Evolutionary conservation across 352 stramenopile genomes (phyloP).

Genomic region (Globisporangium abappressorium): DNA sequence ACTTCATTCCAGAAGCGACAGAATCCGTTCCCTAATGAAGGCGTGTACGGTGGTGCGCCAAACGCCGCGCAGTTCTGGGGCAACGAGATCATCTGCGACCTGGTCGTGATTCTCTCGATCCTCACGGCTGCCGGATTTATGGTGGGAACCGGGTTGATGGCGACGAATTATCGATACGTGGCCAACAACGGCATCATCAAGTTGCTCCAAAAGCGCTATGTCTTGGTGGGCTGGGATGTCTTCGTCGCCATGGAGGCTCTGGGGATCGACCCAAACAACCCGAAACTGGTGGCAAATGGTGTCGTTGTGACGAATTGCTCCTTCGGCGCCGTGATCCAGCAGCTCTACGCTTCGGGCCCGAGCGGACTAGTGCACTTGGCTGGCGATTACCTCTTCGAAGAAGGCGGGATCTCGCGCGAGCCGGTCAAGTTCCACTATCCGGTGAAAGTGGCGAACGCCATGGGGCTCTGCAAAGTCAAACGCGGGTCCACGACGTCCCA

Average conservation of each 20-base stretch:
- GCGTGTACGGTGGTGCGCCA: conserved; percentile 37
- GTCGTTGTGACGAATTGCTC: conserved; percentile 22
- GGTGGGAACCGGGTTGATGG: conserved; percentile 24
- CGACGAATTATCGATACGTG: conserved; percentile 35
- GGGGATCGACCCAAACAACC: conserved; percentile 26
- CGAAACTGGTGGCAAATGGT: conserved; percentile 10
- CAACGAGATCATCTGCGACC: conserved; percentile 61
- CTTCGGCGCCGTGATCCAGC: conserved; percentile 26
- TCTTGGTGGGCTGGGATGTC: conserved; percentile 25
- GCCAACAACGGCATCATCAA: conserved; percentile 44
- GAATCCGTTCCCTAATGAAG: too few relatives aligned
- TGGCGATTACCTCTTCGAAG: conserved; percentile 35
- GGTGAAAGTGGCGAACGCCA: conserved; percentile 18
- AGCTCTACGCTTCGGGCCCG: conserved; percentile 29
- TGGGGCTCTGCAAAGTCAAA: conserved; percentile 21
- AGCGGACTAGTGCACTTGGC: conserved; percentile 26
- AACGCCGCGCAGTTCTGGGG: conserved; percentile 37
- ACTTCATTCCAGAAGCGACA: too few relatives aligned
- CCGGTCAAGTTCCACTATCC: conserved; percentile 26
- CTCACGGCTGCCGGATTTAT: conserved; percentile 27
- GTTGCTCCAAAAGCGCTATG: conserved; percentile 34
- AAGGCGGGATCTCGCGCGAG: conserved; percentile 22
- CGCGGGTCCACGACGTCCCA: background rate
- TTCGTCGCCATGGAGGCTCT: conserved; percentile 20
- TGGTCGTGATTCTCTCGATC: conserved; percentile 36